phyloP scores from a whole-genome alignment of 2,329 filamentous ascomycete species.

The Microsporum ferrugineum region DNA sequence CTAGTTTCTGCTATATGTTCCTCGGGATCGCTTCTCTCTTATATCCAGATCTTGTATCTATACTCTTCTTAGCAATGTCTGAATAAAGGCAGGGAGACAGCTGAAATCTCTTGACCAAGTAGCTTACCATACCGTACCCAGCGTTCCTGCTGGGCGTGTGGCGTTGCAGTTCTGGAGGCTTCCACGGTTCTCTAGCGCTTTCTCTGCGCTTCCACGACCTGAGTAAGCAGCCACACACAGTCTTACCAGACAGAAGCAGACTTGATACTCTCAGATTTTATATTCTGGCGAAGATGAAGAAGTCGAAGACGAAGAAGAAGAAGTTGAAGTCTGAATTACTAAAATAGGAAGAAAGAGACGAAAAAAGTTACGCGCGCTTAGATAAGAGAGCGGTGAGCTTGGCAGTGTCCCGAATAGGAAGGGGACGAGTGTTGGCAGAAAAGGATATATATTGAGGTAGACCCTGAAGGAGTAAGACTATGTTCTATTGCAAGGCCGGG shows the following conservation, averaged over 20 bases:
- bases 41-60: not conserved
- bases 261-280: not conserved
- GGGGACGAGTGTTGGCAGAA: not conserved
- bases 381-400: not conserved
- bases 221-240: not conserved
- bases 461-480: no score
- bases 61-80: not conserved
- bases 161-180: constrained; percentile 12
- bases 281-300: not conserved
- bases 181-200: constrained; percentile 11
- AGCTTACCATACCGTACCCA: not conserved
- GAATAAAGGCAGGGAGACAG: not conserved
- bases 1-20: not conserved
- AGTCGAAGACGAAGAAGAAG: not conserved
- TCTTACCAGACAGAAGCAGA: not conserved
- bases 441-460: not conserved
- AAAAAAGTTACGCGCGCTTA: not conserved
- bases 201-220: constrained; percentile 7
- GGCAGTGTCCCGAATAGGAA: not conserved
- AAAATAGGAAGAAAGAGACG: not conserved
- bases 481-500: no score
- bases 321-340: not conserved
- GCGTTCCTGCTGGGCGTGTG: constrained; percentile 1
- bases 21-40: not conserved
- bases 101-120: not conserved